Conservation (phyloP, 345 rosid species). For the Brassica incana region DNA sequence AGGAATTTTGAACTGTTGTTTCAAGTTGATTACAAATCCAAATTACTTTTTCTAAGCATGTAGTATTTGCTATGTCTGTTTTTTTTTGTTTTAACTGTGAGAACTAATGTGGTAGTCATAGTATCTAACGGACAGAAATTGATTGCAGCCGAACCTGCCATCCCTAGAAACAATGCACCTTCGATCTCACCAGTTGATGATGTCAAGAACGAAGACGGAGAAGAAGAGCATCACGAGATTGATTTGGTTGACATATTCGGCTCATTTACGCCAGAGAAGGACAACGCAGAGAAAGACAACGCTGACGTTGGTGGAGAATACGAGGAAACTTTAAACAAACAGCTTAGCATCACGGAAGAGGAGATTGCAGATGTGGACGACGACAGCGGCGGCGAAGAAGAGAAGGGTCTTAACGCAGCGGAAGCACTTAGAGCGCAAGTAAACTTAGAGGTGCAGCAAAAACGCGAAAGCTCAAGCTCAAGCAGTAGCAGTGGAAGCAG, state of each 20-base stretch:
- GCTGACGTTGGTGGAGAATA: slow-evolving; percentile 37
- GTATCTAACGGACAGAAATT: slow-evolving; percentile 32
- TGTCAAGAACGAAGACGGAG: slow-evolving; percentile 49
- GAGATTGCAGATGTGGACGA: slow-evolving; percentile 95
- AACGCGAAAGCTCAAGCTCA: slow-evolving; percentile 52
- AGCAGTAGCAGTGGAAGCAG: slow-evolving; percentile 79
- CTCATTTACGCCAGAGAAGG: slow-evolving; percentile 51
- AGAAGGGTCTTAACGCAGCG: slow-evolving; percentile 79
- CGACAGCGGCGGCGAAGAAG: slow-evolving; percentile 50
- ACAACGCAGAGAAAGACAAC: slow-evolving; percentile 39
- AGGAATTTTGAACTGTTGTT: neutral
- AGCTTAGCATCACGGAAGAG: slow-evolving; percentile 39
- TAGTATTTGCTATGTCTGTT: neutral
- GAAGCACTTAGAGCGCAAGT: slow-evolving; percentile 91
- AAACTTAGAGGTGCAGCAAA: slow-evolving; percentile 49
- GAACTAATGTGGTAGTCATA: slow-evolving; percentile 31
- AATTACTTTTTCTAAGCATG: neutral
- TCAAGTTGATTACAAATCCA: neutral
- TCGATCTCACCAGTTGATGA: slow-evolving; percentile 40
- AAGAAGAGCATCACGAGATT: slow-evolving; percentile 65
- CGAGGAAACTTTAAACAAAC: slow-evolving; percentile 23
- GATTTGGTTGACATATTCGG: slow-evolving; percentile 68
- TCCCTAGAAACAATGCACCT: slow-evolving; percentile 39
- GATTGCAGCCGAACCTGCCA: slow-evolving; percentile 40
- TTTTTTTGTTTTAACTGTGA: neutral